phyloP scores from a whole-genome alignment of 2,329 filamentous ascomycete genomes.

The Byssothecium circinans region DNA sequence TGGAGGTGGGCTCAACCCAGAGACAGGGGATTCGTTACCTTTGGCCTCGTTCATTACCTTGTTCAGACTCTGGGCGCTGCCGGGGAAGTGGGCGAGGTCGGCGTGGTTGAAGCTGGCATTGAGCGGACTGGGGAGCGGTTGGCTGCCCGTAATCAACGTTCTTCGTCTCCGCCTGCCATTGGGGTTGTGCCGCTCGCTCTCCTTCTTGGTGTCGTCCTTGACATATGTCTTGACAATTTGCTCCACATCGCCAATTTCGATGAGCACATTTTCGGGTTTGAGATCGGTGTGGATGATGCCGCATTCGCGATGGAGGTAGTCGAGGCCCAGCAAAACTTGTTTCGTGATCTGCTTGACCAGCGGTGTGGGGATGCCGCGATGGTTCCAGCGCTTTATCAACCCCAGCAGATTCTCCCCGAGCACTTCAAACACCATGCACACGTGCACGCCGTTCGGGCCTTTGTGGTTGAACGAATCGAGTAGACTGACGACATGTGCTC shows the following conservation, averaged over 20 bases:
- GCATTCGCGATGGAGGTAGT: conserved; percentile 96
- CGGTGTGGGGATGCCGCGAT: conserved; percentile 92
- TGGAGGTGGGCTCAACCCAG: conserved; percentile 44
- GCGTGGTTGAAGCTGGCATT: conserved; percentile 85
- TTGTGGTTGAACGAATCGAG: conserved; percentile 98
- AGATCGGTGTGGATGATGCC: conserved; percentile 98
- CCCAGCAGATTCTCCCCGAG: conserved; percentile 92
- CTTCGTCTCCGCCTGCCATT: conserved; percentile 87
- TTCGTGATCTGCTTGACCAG: conserved; percentile 99
- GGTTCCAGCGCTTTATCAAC: conserved; percentile 97
- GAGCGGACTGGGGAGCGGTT: conserved; percentile 90
- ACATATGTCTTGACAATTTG: conserved; percentile 97
- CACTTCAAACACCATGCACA: conserved; percentile 99
- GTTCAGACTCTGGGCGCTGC: conserved; percentile 72
- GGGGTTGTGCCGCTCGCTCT: conserved; percentile 84
- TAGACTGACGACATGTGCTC: conserved; percentile 92
- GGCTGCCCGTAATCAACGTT: conserved; percentile 94
- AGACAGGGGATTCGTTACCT: conserved; percentile 59
- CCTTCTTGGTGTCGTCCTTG: conserved; percentile 71
- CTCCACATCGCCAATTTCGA: conserved; percentile 98
- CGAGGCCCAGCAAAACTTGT: conserved; percentile 90
- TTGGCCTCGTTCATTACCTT: conserved; percentile 74
- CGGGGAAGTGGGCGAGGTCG: conserved; percentile 65
- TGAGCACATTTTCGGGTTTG: conserved; percentile 97
- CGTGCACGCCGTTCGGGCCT: conserved; percentile 91